Evolutionary conservation across 495 filamentous ascomycete species (phyloP), one percentile per base, ranked within the genome.

Genomic region (Bathelium albidoporum): DNA sequence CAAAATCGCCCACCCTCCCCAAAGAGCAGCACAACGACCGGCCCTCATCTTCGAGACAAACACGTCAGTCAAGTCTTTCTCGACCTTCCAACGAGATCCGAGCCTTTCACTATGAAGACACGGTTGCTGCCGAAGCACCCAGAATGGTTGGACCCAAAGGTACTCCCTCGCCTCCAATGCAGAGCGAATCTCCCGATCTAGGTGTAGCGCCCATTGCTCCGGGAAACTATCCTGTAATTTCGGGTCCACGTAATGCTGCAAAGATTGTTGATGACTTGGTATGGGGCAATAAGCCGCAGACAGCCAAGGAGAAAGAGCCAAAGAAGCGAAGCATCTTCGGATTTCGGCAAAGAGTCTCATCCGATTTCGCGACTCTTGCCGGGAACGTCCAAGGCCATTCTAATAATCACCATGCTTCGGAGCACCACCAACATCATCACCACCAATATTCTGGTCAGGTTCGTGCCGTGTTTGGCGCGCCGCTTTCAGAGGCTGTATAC

Each of bases 281-380:
- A 1, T 97, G 93, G 93, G 94, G 93, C 32, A 90, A 86, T 70
- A 94, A 87, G 73, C 66, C 79, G 32, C 72, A 81, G 49, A 75
- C 78, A 9, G 79, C 79, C 29, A 90, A 89, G 63, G 89, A 92
- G 70, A 90, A 88, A 72, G 87, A 87, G 68, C 78, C 80, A 44
- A 88, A 90, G 72, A 97, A 97, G 73, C 86, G 94, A 44, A 93
- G 92, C 74, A 95, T 98, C 71, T 97, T 77, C 64, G 91, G 89
- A 0, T 97, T 97, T 71, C 85, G 90, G 53, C 84, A 84, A 28
- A 79, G 85, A 58, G 84, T 82, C 24, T 83, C 83, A 0, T 80
- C 83, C 14, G 86, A 89, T 64, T 71, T 84, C 26, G 80, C 77
- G 29, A 59, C 66, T 7, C 43, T 55, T 34, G 55, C 49, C 20